Evolutionary conservation across 2,329 filamentous ascomycete genomes (phyloP), one percentile per base, ranked within the genome.

Genomic region (Fusarium redolens): DNA sequence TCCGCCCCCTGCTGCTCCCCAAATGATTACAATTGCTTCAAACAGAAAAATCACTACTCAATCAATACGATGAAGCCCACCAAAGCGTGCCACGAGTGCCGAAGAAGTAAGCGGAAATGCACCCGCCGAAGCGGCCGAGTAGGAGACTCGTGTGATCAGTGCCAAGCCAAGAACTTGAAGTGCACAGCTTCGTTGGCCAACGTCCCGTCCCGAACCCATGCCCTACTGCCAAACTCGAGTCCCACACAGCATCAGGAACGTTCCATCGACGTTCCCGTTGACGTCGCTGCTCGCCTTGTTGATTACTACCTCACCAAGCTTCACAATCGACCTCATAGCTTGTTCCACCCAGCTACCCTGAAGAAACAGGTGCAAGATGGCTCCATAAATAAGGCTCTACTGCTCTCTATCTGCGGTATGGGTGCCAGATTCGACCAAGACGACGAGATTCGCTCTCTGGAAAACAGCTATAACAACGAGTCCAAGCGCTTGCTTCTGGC

Each of bases 51-150:
- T 47, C 25, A 45, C 15, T 31, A 20, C 43, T 45, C 44, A 30
- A 7, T 30, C 8, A 47, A 31, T 20, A 31, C n/a, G 4, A 72
- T 72, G 69, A 68, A 62, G 28, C 45, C 41, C 7, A 63, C 60
- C 5, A 70, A 47, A 15, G 69, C 69, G 5, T 72, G 69, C 35
- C 64, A 40, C 14, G 55, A 62, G 35, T 72, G 69, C 43, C 60
- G 69, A 5, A 55, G 64, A 25, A 59, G 44, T n/a, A 72, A 72
- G 22, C 62, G 63, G 22, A 67, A 41, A 57, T 72, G 67, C 56
- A 45, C 44, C 31, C 69, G 62, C 22, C 30, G 35, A 31, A 38
- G 30, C 20, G 47, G 47, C 20, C 47, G 38, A n/a, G 35, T 48
- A 17, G 67, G 52, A 7, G 50, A 68, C 12, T 52, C 63, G 6